These are phyloP conservation scores for Saturnispora kantuleensis DNA, from an alignment of 805 yeast genomes.

Conservation along the genomic window DNA sequence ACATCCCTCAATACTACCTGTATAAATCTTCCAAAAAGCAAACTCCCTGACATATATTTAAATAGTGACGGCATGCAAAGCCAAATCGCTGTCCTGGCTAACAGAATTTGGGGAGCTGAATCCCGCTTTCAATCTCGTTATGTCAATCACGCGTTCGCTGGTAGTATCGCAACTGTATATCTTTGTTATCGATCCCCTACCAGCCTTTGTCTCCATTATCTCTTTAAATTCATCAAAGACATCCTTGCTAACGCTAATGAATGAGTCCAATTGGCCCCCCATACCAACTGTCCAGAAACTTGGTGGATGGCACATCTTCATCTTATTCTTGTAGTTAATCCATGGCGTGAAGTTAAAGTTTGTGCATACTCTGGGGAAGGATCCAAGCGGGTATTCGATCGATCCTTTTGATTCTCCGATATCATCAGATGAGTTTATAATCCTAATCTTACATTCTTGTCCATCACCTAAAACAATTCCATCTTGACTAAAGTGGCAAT, in stretches of 20 bases:
- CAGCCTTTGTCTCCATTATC: not conserved
- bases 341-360: slow-evolving; percentile 28
- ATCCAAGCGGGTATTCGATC: slow-evolving; percentile 11
- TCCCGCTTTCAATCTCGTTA: too few species aligned
- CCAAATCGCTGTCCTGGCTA: too few species aligned
- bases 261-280: slow-evolving; percentile 27
- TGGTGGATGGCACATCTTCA: slow-evolving; percentile 2
- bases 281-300: slow-evolving; percentile 28
- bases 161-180: too few species aligned
- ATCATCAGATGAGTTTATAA: not conserved
- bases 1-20: too few species aligned
- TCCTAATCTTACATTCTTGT: slow-evolving; percentile 15
- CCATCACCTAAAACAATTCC: slow-evolving; percentile 11
- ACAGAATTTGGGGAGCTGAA: too few species aligned
- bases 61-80: too few species aligned
- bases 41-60: too few species aligned
- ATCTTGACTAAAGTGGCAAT: slow-evolving; percentile 7
- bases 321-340: slow-evolving; percentile 5
- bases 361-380: slow-evolving; percentile 24
- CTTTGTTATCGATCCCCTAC: not conserved
- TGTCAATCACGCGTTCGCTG: too few species aligned
- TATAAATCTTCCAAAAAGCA: too few species aligned
- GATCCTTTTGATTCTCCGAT: too few species aligned
- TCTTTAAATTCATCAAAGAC: slow-evolving; percentile 7
- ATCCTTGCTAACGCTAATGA: slow-evolving; percentile 9